Conservation (phyloP, 768 basidiomycete species). For the Mycena floridula region DNA sequence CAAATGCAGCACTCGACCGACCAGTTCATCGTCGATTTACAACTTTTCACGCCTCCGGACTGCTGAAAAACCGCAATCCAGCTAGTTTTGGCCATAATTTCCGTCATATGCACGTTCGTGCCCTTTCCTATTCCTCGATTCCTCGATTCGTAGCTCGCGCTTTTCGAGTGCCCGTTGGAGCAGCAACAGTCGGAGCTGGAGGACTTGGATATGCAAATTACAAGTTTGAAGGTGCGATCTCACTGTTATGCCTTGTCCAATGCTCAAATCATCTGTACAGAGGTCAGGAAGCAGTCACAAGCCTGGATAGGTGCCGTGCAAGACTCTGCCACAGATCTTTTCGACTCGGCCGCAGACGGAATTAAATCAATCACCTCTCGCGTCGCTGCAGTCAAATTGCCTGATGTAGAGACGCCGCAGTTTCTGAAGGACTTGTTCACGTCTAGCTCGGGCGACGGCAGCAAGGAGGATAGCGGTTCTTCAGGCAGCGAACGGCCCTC, state of each 20-base stretch:
- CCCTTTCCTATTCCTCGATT: conserved; percentile 81
- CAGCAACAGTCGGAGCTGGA: conserved; percentile 85
- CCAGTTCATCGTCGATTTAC: conserved; percentile 53
- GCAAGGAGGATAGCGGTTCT: conserved; percentile 24
- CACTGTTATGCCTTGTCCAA: background rate
- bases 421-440: conserved; percentile 60
- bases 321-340: conserved; percentile 62
- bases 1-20: conserved; percentile 23
- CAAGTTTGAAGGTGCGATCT: conserved; percentile 81
- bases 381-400: conserved; percentile 56
- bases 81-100: background rate
- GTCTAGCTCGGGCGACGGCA: conserved; percentile 23
- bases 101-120: conserved; percentile 66
- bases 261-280: conserved; percentile 28
- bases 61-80: too few species aligned
- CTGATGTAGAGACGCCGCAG: conserved; percentile 48
- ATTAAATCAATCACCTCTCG: conserved; percentile 54
- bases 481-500: conserved; percentile 30
- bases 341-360: conserved; percentile 68
- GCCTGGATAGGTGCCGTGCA: conserved; percentile 62
- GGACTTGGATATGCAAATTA: conserved; percentile 93
- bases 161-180: conserved; percentile 84
- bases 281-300: conserved; percentile 62
- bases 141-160: conserved; percentile 86
- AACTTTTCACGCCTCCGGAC: conserved; percentile 27